phyloP scores from a whole-genome alignment of 192 early-diverging fungal species.

The Coemansia erecta region DNA sequence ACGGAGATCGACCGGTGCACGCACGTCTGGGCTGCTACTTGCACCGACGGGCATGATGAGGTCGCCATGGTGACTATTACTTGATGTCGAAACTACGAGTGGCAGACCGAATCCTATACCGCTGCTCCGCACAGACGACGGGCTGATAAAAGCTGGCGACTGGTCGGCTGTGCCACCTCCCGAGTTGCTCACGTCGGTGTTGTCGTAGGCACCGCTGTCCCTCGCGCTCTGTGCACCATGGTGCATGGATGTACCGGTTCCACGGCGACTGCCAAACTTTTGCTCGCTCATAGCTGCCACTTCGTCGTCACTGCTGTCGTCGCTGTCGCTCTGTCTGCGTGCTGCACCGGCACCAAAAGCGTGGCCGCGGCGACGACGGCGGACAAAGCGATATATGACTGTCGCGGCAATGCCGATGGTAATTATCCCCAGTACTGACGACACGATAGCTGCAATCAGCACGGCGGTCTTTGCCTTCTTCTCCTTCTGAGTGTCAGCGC shows the following conservation, averaged over 20 bases:
- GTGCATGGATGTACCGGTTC: background rate
- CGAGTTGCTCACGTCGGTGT: background rate
- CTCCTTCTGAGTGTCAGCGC: conserved; percentile 12
- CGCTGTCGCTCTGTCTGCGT: conserved; percentile 10
- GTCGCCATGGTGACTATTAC: background rate
- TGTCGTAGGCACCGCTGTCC: conserved; percentile 2
- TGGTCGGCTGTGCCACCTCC: background rate
- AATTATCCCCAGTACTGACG: conserved; percentile 44
- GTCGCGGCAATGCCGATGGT: conserved; percentile 49
- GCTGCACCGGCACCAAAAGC: conserved; percentile 4
- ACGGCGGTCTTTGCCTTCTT: conserved; percentile 42
- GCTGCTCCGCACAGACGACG: conserved; percentile 2
- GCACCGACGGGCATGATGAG: background rate
- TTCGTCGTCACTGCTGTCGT: conserved; percentile 7
- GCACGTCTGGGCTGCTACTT: conserved; percentile 5
- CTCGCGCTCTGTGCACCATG: background rate
- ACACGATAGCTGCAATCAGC: conserved; percentile 51
- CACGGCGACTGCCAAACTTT: conserved; percentile 3
- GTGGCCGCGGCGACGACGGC: conserved; percentile 19
- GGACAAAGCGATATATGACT: conserved; percentile 38
- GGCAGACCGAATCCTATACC: conserved; percentile 3
- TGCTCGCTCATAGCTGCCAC: conserved; percentile 3
- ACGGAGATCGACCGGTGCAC: conserved; percentile 6
- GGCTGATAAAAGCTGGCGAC: background rate
- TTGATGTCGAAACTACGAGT: background rate